Conservation (phyloP, 768 basidiomycete species). For the Pisolithus albus region DNA sequence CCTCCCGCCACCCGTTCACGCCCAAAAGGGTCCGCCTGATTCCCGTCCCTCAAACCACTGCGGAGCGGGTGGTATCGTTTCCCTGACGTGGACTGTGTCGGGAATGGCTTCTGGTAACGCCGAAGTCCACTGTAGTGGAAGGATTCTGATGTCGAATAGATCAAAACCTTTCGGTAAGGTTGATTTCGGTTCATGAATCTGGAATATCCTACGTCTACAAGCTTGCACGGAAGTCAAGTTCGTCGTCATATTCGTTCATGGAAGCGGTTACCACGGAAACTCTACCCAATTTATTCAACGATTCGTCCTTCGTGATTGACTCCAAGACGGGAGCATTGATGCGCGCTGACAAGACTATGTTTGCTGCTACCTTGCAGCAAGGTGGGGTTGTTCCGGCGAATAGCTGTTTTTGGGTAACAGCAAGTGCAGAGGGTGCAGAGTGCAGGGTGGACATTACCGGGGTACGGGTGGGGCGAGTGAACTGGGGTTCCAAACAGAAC, state of each 20-base stretch:
- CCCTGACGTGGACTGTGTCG: conserved; percentile 63
- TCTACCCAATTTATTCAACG: conserved; percentile 38
- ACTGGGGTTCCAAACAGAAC: conserved; percentile 53
- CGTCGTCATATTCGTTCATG: conserved; percentile 31
- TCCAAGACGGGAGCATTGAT: conserved; percentile 42
- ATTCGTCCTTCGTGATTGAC: conserved; percentile 50
- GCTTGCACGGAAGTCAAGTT: conserved; percentile 31
- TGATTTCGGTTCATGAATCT: conserved; percentile 54
- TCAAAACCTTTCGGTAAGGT: conserved; percentile 42
- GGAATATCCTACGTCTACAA: conserved; percentile 59
- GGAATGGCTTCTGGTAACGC: conserved; percentile 45
- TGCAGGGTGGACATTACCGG: conserved; percentile 55
- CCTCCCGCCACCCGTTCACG: conserved; percentile 29
- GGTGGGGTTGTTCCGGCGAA: conserved; percentile 13
- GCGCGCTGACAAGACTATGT: conserved; percentile 38
- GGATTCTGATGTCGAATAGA: conserved; percentile 27
- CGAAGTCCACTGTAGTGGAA: neutral
- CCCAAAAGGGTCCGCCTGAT: conserved; percentile 30
- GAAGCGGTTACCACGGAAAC: conserved; percentile 34
- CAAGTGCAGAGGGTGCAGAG: conserved; percentile 54
- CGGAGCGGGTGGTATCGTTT: conserved; percentile 39
- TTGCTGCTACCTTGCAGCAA: conserved; percentile 29
- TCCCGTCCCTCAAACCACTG: conserved; percentile 29
- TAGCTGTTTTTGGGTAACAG: conserved; percentile 41
- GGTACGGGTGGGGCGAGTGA: conserved; percentile 56